Evolutionary conservation across 2,329 filamentous ascomycete species (phyloP), one percentile per base, ranked within the genome.

Genomic region (Rutstroemia sp.): DNA sequence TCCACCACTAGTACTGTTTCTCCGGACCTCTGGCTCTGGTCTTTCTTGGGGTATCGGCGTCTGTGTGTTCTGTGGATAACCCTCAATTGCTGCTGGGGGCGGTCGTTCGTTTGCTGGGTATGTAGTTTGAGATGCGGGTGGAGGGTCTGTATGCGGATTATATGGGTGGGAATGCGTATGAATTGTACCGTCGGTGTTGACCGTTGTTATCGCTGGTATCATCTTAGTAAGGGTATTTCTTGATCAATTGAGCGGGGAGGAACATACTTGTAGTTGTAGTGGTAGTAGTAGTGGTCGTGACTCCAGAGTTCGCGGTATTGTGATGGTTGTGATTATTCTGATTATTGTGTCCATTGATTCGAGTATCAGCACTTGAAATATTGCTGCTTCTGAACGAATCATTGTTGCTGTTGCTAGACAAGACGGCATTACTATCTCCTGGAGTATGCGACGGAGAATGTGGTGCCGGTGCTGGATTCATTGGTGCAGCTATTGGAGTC

Each of bases 331-430:
- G 34, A 27, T 34, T 12, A 50, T 48, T 14, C 42, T 57, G 10
- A 42, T 56, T 16, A 27, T 52, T 25, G 49, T 53, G 34, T 34
- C 41, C 34, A 37, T 56, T 53, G 16, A 57, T 16, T 21, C 49
- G 49, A 44, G 49, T 57, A 47, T 57, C 54, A 52, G 54, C 49
- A 25, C 42, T 53, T 38, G 54, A 57, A 4, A 57, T 41, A 42
- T 57, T 57, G 37, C 54, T 57, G 52, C 54, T 53, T 51, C 25
- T 42, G 21, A 51, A 56, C 1, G 47, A 56, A 27, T 56, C 53
- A 27, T 56, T 51, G 37, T 56, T 51, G 16, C 39, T 30, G 39
- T 56, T 45, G 39, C 21, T 45, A 12, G 46, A 21, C 16, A 23
- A 19, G 6, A 51, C 2, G 19, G 25, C 23, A 45, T 38, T 46